Conservation (phyloP, 2,329 filamentous ascomycete genomes). For the Mariannaea sp. region DNA sequence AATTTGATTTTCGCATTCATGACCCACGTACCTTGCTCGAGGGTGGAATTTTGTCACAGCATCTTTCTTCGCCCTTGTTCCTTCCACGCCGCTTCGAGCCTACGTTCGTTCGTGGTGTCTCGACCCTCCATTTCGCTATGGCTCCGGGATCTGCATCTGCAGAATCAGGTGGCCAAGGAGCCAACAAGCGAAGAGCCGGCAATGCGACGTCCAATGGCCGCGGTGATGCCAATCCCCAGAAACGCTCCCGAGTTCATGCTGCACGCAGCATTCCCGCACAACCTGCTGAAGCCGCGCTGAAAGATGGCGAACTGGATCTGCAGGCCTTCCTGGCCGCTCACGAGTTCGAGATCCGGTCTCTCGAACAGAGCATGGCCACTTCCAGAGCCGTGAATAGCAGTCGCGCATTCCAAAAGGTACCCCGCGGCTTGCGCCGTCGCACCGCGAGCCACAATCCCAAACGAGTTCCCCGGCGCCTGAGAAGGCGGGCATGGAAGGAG, state of each 20-base stretch:
- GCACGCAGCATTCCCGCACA: slow-evolving; percentile 57
- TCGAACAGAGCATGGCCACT: slow-evolving; percentile 80
- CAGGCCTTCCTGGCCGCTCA: slow-evolving; percentile 82
- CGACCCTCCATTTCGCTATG: slow-evolving; percentile 32
- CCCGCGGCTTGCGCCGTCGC: slow-evolving; percentile 78
- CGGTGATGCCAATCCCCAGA: slow-evolving; percentile 41
- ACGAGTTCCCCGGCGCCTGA: slow-evolving; percentile 78
- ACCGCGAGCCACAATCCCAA: slow-evolving; percentile 97
- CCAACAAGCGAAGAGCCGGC: slow-evolving; percentile 37
- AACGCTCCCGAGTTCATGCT: slow-evolving; percentile 53
- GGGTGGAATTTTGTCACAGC: slow-evolving; percentile 5
- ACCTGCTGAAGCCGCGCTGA: slow-evolving; percentile 55
- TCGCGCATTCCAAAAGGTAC: slow-evolving; percentile 89
- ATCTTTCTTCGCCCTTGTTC: not conserved
- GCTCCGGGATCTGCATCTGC: slow-evolving; percentile 33
- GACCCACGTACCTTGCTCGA: too few species aligned
- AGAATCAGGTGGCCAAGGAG: slow-evolving; percentile 34
- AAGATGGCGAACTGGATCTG: slow-evolving; percentile 82
- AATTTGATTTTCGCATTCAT: too few species aligned
- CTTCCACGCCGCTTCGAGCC: slow-evolving; percentile 9
- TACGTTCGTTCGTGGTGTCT: slow-evolving; percentile 2
- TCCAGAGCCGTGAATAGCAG: slow-evolving; percentile 67
- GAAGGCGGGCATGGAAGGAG: slow-evolving; percentile 69
- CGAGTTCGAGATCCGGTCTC: slow-evolving; percentile 84
- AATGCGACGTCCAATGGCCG: slow-evolving; percentile 29